Conservation (phyloP, 768 basidiomycete genomes). For the Tylopilus intermedius region DNA sequence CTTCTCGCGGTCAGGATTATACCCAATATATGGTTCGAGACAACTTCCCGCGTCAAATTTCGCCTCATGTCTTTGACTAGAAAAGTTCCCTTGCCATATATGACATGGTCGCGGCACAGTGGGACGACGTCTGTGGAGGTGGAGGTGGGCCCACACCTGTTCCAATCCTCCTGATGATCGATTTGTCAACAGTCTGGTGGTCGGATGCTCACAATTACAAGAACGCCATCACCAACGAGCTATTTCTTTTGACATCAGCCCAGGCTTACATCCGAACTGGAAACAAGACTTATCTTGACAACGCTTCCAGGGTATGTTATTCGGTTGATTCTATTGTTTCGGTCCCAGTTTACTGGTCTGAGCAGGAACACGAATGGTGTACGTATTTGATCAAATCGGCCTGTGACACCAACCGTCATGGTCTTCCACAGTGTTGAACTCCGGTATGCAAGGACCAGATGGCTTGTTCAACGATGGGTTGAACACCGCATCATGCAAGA, state of each 20-base stretch:
- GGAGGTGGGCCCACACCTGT: slow-evolving; percentile 33
- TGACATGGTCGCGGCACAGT: slow-evolving; percentile 46
- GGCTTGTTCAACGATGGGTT: slow-evolving; percentile 31
- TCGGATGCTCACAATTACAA: slow-evolving; percentile 51
- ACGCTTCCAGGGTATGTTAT: slow-evolving; percentile 40
- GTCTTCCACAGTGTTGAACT: slow-evolving; percentile 18
- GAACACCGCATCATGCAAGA: slow-evolving; percentile 22
- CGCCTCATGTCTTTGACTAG: slow-evolving; percentile 30
- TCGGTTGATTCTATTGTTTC: background rate
- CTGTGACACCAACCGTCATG: background rate
- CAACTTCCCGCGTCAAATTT: slow-evolving; percentile 23
- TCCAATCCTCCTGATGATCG: background rate
- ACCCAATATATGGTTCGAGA: slow-evolving; percentile 16
- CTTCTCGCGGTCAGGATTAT: slow-evolving; percentile 30
- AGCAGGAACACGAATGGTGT: slow-evolving; percentile 29
- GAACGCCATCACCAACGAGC: slow-evolving; percentile 57
- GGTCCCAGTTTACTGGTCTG: background rate
- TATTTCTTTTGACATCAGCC: slow-evolving; percentile 50
- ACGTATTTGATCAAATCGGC: slow-evolving; percentile 4
- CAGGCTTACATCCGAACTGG: slow-evolving; percentile 37
- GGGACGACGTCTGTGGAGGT: slow-evolving; percentile 49
- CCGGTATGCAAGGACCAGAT: slow-evolving; percentile 27
- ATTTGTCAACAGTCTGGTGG: slow-evolving; percentile 46
- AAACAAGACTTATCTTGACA: slow-evolving; percentile 40
- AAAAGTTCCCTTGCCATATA: slow-evolving; percentile 46